Percentiles rank a stretch among this genome's conserved stretches.
phyloP scores from a whole-genome alignment of 495 filamentous ascomycete species.

The Trichoderma parareesei region DNA sequence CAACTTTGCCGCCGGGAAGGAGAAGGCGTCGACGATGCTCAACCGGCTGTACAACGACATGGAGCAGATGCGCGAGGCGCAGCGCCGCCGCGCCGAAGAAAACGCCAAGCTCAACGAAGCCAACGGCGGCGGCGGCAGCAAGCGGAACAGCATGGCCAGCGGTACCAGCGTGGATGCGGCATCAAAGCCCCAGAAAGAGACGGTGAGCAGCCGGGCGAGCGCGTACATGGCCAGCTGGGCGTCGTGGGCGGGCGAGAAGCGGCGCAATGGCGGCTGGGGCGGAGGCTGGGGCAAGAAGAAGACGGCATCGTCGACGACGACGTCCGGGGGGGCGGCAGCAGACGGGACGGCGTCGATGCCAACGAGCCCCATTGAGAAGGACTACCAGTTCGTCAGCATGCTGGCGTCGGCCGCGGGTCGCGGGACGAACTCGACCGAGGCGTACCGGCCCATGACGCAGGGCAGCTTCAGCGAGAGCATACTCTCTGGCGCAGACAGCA shows the following conservation, averaged over 20 bases:
- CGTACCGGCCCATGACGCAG: conserved; percentile 16
- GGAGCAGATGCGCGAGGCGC: conserved; percentile 74
- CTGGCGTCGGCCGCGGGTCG: not conserved
- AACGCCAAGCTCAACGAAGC: conserved; percentile 22
- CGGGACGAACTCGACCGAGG: conserved; percentile 4
- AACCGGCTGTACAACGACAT: conserved; percentile 85
- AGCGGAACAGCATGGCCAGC: conserved; percentile 18
- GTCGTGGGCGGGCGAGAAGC: conserved; percentile 87
- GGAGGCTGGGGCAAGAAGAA: conserved; percentile 25
- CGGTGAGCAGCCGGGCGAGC: conserved; percentile 65
- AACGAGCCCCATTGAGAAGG: conserved; percentile 8
- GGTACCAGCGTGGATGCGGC: conserved; percentile 8
- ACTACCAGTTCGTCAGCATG: conserved; percentile 3
- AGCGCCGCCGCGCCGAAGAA: conserved; percentile 61
- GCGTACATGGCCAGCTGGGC: conserved; percentile 93
- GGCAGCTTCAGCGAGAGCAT: conserved; percentile 32
- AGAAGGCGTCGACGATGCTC: conserved; percentile 75
- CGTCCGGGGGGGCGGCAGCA: not conserved
- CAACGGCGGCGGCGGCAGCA: not conserved
- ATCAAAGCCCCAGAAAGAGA: conserved; percentile 19
- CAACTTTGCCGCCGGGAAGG: conserved; percentile 71
- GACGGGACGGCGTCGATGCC: conserved; percentile 1
- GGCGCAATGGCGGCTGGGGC: conserved; percentile 53
- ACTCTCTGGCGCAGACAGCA: conserved; percentile 24
- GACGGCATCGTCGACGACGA: no score